Evolutionary conservation across 1,284 basidiomycete genomes (phyloP), one percentile per base, ranked within the genome.

Genomic region (Phellinidium pouzarii): DNA sequence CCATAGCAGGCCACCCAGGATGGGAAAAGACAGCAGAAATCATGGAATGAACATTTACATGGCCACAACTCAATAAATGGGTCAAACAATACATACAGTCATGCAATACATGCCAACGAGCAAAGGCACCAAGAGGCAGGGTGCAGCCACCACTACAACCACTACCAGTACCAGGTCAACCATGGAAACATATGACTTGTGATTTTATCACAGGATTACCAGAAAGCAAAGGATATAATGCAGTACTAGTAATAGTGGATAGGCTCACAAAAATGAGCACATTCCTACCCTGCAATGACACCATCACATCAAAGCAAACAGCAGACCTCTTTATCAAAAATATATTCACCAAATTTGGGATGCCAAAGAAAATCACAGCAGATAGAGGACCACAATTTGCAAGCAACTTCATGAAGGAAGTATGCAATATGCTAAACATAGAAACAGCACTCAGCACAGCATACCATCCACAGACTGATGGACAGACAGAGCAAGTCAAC

Each of bases 321-420:
- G 37, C 37, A 11, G 11, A 38, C 8, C 6, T 38, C 4, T 38
- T 38, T 17, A 38, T 38, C n/a, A 38, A 38, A 14, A 4, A 38
- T 14, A 38, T 38, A 11, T 38, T 38, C n/a, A 38, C 37, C 6
- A 38, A 38, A 38, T 38, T 8, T 17, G 37, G 37, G 5, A 38
- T 17, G 37, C 37, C 37, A 4, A 38, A 38, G n/a, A 38, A 38
- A 17, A 9, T 38, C 6, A 38, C 37, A 14, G 8, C 37, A 11
- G 37, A 38, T 38, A 3, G 64, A 41, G 75, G 73, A 1, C 53
- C 64, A 0, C 62, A 66, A 41, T 76, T 75, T 48, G 55, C 65
- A 0, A 62, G 66, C 0, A 52, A 59, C 14, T 66, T 72, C 19
- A 56, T 50, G 46, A 34, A 34, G 5, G 19, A 63, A 23, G 55